phyloP scores from a whole-genome alignment of 441 rosid genomes.

The Gossypium davidsonii region DNA sequence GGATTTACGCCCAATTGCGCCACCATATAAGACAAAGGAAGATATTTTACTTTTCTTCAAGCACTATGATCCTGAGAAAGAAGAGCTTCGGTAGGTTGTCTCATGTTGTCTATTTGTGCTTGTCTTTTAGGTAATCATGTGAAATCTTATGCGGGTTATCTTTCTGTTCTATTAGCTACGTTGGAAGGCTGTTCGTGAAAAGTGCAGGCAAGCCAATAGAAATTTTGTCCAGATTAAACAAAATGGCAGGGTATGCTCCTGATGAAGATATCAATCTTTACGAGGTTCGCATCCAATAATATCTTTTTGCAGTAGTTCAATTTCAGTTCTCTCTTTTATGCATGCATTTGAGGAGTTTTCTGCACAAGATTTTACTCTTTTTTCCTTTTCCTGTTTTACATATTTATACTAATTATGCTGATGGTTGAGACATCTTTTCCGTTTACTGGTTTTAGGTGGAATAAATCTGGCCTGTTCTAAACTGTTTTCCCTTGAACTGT shows the following conservation, averaged over 20 bases:
- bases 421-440: background rate
- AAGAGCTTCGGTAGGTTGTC: conserved; percentile 33
- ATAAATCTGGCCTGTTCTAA: background rate
- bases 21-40: conserved; percentile 38
- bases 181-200: conserved; percentile 45
- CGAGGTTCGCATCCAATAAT: conserved; percentile 32
- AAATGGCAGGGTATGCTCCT: conserved; percentile 44
- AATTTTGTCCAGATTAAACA: conserved; percentile 38
- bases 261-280: conserved; percentile 45
- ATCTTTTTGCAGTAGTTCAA: background rate
- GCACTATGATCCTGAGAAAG: conserved; percentile 47
- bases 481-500: background rate
- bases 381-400: background rate
- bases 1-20: conserved; percentile 36
- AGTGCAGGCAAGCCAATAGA: conserved; percentile 33
- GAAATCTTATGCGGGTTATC: conserved; percentile 11
- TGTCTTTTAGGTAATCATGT: background rate
- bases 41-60: conserved; percentile 46
- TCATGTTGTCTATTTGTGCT: background rate
- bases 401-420: background rate
- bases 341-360: background rate
- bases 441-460: background rate
- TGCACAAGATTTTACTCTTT: background rate
- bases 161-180: conserved; percentile 27
- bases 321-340: background rate